Evolutionary conservation across 2,329 filamentous ascomycete species (phyloP).

Genomic region (Teratosphaeria destructans): DNA sequence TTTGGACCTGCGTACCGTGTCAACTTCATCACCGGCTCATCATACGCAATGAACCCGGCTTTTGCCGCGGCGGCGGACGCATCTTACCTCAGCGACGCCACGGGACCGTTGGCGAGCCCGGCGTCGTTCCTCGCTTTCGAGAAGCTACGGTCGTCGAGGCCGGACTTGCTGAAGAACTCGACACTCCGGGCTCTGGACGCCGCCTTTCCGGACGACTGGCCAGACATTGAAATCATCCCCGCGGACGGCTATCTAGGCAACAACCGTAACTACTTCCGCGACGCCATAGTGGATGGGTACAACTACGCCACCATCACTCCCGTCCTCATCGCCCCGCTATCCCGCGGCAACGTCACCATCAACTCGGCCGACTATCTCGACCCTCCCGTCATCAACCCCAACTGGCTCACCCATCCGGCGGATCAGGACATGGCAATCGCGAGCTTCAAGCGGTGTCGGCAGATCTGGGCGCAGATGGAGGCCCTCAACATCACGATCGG

Average conservation of each 20-base stretch:
- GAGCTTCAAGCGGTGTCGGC: slow-evolving; percentile 42
- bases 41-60: slow-evolving; percentile 26
- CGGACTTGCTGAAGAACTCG: slow-evolving; percentile 30
- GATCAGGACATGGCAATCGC: slow-evolving; percentile 46
- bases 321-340: slow-evolving; percentile 50
- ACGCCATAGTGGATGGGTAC: slow-evolving; percentile 22
- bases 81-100: slow-evolving; percentile 31
- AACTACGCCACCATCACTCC: slow-evolving; percentile 38
- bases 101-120: slow-evolving; percentile 34
- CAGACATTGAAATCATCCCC: slow-evolving; percentile 42
- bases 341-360: slow-evolving; percentile 53
- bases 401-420: slow-evolving; percentile 22
- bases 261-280: background rate
- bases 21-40: slow-evolving; percentile 43
- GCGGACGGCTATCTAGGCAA: slow-evolving; percentile 35
- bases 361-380: slow-evolving; percentile 53
- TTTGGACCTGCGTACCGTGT: slow-evolving; percentile 20
- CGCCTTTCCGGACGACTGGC: slow-evolving; percentile 42
- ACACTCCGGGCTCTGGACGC: slow-evolving; percentile 28
- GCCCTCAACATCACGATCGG: slow-evolving; percentile 20
- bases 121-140: slow-evolving; percentile 41
- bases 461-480: slow-evolving; percentile 22
- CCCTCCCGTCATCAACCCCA: slow-evolving; percentile 51
- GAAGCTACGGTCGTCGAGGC: slow-evolving; percentile 10
- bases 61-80: slow-evolving; percentile 20